phyloP scores from a whole-genome alignment of 257 asterid genomes.

The Scutellaria baicalensis region DNA sequence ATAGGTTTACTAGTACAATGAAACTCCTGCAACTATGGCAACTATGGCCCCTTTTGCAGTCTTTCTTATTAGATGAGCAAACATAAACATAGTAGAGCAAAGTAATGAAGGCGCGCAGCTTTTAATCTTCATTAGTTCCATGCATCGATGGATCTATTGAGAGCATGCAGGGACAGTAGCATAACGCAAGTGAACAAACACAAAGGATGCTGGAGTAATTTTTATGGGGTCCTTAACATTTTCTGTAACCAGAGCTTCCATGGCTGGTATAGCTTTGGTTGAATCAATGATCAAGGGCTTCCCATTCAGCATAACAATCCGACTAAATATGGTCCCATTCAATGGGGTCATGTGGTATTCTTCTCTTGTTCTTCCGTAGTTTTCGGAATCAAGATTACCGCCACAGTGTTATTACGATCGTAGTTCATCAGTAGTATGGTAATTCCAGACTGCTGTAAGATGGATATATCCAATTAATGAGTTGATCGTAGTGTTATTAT shows the following conservation, averaged over 20 bases:
- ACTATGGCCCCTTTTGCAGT: too few relatives aligned
- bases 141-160: not conserved
- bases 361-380: conserved; percentile 25
- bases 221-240: conserved; percentile 31
- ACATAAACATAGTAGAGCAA: too few relatives aligned
- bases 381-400: conserved; percentile 17
- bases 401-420: conserved; percentile 29
- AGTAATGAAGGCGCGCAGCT: not conserved
- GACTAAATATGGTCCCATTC: conserved; percentile 46
- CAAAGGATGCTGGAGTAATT: conserved; percentile 49
- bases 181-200: conserved; percentile 41
- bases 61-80: too few relatives aligned
- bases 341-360: conserved; percentile 59
- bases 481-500: too few relatives aligned
- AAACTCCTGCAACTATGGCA: too few relatives aligned
- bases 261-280: conserved; percentile 37
- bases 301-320: conserved; percentile 51
- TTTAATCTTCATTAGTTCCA: not conserved
- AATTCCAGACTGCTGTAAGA: conserved; percentile 50
- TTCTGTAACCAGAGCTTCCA: conserved; percentile 22
- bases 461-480: too few relatives aligned
- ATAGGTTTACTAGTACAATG: too few relatives aligned
- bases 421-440: conserved; percentile 47
- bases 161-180: conserved; percentile 39
- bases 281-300: conserved; percentile 31